phyloP scores from a whole-genome alignment of 495 filamentous ascomycete genomes.

The Aspergillus indologenus region DNA sequence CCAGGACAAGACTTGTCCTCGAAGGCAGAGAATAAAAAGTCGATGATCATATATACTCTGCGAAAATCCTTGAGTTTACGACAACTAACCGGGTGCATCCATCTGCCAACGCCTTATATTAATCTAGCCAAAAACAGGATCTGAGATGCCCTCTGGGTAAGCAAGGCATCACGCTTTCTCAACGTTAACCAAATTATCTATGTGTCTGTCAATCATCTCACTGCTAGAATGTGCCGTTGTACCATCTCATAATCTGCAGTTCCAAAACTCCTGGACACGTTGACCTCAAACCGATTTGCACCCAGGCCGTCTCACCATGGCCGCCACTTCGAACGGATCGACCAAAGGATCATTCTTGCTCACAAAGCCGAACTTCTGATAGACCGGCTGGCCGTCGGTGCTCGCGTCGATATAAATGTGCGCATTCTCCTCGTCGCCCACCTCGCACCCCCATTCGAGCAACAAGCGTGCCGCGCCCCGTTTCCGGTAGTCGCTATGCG shows the following conservation, averaged over 20 bases:
- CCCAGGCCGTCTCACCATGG: slow-evolving; percentile 19
- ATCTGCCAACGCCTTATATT: too few relatives aligned
- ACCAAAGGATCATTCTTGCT: slow-evolving; percentile 19
- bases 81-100: too few relatives aligned
- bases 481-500: slow-evolving; percentile 45
- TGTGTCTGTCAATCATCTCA: too few relatives aligned
- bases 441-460: slow-evolving; percentile 47
- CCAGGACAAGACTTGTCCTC: too few relatives aligned
- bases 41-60: too few relatives aligned
- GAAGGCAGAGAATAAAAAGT: too few relatives aligned
- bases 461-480: slow-evolving; percentile 51
- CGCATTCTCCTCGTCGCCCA: slow-evolving; percentile 34
- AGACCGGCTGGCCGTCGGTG: slow-evolving; percentile 26
- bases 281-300: not conserved
- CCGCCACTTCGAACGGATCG: slow-evolving; percentile 3
- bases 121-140: too few relatives aligned
- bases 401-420: slow-evolving; percentile 34
- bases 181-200: too few relatives aligned
- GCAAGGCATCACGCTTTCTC: too few relatives aligned
- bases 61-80: too few relatives aligned
- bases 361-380: slow-evolving; percentile 33
- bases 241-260: not conserved
- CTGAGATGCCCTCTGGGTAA: too few relatives aligned
- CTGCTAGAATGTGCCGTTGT: not conserved
- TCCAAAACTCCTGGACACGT: not conserved